These are phyloP conservation scores for Quercus gilva DNA, from an alignment of 306 rosid genomes.

Conservation along the genomic window DNA sequence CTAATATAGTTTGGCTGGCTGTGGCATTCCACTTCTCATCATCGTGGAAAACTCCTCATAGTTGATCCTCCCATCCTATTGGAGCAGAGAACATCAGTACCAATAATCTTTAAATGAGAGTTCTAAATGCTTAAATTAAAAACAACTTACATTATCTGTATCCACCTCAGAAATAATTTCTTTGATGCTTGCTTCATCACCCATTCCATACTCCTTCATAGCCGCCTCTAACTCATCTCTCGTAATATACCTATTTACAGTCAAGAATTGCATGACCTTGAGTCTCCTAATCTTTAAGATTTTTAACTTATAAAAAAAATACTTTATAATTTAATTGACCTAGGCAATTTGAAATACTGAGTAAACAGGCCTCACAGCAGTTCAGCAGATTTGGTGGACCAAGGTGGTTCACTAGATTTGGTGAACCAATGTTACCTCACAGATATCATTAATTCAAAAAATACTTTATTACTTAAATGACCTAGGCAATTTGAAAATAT, in stretches of 20 bases:
- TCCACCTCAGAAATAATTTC: constrained; percentile 96
- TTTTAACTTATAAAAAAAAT: constrained; percentile 7
- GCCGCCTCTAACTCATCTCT: constrained; percentile 87
- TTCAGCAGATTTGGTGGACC: no score
- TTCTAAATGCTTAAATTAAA: background rate
- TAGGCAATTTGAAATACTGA: background rate
- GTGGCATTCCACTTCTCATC: constrained; percentile 93
- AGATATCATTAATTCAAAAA: background rate
- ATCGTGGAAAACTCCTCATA: constrained; percentile 82
- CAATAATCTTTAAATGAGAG: background rate
- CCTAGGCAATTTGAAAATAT: no score
- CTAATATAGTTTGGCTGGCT: constrained; percentile 41
- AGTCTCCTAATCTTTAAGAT: background rate
- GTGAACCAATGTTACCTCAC: background rate
- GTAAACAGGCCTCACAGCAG: background rate
- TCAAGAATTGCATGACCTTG: constrained; percentile 6
- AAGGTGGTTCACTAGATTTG: background rate
- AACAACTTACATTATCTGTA: constrained; percentile 77
- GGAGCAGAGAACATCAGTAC: constrained; percentile 23
- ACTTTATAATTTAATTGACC: background rate
- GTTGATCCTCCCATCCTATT: constrained; percentile 90
- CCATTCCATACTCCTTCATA: constrained; percentile 85
- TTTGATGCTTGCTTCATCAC: constrained; percentile 73
- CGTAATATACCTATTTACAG: constrained; percentile 63
- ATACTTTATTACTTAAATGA: background rate